Evolutionary conservation across 2,329 filamentous ascomycete species (phyloP).

Genomic region (Fusarium nurragi): DNA sequence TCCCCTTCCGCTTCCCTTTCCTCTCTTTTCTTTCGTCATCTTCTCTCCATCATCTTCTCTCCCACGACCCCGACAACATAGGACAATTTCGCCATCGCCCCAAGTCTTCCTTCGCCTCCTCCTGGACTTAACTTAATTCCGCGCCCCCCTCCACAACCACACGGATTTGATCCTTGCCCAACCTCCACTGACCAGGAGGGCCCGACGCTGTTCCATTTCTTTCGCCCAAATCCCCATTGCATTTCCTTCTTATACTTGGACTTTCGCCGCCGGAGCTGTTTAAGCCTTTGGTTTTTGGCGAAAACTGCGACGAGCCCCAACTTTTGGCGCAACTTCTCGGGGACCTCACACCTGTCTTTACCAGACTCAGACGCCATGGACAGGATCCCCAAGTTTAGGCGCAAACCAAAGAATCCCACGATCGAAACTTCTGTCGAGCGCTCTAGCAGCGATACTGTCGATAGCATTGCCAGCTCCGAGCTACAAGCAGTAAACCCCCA

Average conservation of each 20-base stretch:
- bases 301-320: constrained; percentile 22
- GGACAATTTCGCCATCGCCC: constrained; percentile 16
- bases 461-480: constrained; percentile 43
- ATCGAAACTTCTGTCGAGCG: constrained; percentile 54
- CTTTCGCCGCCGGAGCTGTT: constrained; percentile 3
- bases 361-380: constrained; percentile 48
- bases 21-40: constrained; percentile 1
- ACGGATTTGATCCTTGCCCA: constrained; percentile 36
- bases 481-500: constrained; percentile 37
- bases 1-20: not conserved
- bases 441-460: constrained; percentile 44
- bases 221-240: constrained; percentile 33
- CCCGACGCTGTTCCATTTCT: constrained; percentile 37
- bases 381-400: constrained; percentile 55
- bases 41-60: constrained; percentile 1
- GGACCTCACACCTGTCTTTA: constrained; percentile 21
- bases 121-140: constrained; percentile 18
- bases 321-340: constrained; percentile 20
- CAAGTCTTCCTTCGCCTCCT: constrained; percentile 14
- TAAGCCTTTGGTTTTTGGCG: constrained; percentile 18
- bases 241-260: constrained; percentile 30
- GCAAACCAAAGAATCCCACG: constrained; percentile 56
- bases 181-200: constrained; percentile 36
- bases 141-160: constrained; percentile 32
- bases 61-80: constrained; percentile 24